Evolutionary conservation across 1,284 basidiomycete genomes (phyloP).

Genomic region (Pseudozyma pruni): DNA sequence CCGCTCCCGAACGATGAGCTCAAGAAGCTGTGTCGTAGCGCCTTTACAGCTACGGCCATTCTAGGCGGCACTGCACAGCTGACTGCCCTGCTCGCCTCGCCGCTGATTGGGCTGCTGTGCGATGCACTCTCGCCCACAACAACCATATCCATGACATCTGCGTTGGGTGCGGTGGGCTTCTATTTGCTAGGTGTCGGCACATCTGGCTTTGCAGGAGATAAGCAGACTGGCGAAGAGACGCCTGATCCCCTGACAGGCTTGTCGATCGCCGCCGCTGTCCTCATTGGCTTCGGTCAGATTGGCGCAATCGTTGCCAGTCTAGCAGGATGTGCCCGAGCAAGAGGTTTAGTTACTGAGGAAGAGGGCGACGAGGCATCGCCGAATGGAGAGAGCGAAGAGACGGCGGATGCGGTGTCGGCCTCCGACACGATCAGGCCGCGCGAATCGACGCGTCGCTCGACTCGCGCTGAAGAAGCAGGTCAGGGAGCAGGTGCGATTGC

Average conservation of each 20-base stretch:
- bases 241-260: slow-evolving; percentile 35
- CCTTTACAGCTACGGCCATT: slow-evolving; percentile 50
- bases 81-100: slow-evolving; percentile 44
- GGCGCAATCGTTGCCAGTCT: slow-evolving; percentile 51
- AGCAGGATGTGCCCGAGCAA: slow-evolving; percentile 41
- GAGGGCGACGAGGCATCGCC: not conserved
- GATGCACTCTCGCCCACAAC: slow-evolving; percentile 35
- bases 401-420: slow-evolving; percentile 2
- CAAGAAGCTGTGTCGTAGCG: slow-evolving; percentile 49
- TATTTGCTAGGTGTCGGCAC: slow-evolving; percentile 38
- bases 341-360: slow-evolving; percentile 8
- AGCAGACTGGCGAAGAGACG: slow-evolving; percentile 27
- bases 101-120: slow-evolving; percentile 44
- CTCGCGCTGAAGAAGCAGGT: slow-evolving; percentile 2
- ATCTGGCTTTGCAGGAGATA: slow-evolving; percentile 24
- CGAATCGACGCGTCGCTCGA: not conserved
- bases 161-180: slow-evolving; percentile 37
- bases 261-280: slow-evolving; percentile 41
- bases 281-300: slow-evolving; percentile 50
- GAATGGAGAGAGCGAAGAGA: not conserved
- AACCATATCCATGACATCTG: slow-evolving; percentile 36
- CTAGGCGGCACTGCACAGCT: slow-evolving; percentile 51
- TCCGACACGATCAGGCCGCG: slow-evolving; percentile 1
- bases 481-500: slow-evolving; percentile 47
- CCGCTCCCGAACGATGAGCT: slow-evolving; percentile 47